Evolutionary conservation across 2,329 filamentous ascomycete genomes (phyloP), one percentile per base, ranked within the genome.

Genomic region (Cladosporium halotolerans): DNA sequence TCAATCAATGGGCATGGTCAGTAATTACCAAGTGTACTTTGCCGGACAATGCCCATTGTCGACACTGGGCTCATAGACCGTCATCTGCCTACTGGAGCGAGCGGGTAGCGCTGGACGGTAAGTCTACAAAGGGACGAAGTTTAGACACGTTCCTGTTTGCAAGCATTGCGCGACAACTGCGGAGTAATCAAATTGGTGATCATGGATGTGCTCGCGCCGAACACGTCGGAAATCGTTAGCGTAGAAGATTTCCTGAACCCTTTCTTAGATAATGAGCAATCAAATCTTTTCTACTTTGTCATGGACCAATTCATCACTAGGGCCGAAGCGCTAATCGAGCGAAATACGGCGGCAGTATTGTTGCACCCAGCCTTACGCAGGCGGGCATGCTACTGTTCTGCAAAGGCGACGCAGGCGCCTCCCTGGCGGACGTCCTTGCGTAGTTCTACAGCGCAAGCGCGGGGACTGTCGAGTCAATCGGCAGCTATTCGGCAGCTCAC

Each of bases 1-100:
- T 55, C 58, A 61, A 8, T 42, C 44, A 33, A 45, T 48, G 31
- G 60, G 62, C 10, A 64, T 64, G 61, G 54, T 62, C 49, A 50
- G 46, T 18, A 57, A 64, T 45, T 65, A 64, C 45, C 13, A 47
- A 19, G 58, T 63, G 3, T 54, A 55, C 11, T 38, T 14, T 9
- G 47, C 34, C 3, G 55, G 54, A 19, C 11, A 57, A 32, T 63
- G 60, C 36, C 60, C 59, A 31, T 40, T 62, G 48, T 46, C 57
- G 11, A 42, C 53, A n/a, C 28, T 59, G n/a, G 33, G 33, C 8
- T 36, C 33, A 10, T 36, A 36, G 33, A 36, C 33, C 33, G 33
- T 36, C n/a, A 36, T 3, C 33, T 3, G n/a, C 3, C 33, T 4
- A 36, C 33, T 36, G n/a, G 33, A 36, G 33, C 33, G 33, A 36